Evolutionary conservation across 805 yeast genomes (phyloP), one percentile per base, ranked within the genome.

Genomic region (Candida sonorensis): DNA sequence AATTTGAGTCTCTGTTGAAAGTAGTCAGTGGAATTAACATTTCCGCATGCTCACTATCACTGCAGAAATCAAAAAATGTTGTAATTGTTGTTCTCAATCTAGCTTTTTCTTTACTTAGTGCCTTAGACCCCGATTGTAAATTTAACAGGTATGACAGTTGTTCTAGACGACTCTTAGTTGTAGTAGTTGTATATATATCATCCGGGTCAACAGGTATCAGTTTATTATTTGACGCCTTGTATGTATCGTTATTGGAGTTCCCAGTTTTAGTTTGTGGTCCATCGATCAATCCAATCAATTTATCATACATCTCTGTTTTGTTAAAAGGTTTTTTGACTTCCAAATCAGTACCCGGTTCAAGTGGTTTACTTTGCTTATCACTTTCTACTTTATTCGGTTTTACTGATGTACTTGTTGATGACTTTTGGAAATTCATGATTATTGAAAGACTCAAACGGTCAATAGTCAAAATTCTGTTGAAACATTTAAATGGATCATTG

Each of bases 21-120:
- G 27, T 38, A 5, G 37, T 57, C 31, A 31, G 42, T n/a, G 42
- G 22, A 7, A 46, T 38, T 14, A 46, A 36, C 38, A 46, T 18
- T 17, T 45, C 40, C 1, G 53, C 49, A 40, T 72, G 75, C 26
- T 49, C 47, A 10, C 36, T 24, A 30, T 67, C 61, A 30, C 65
- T 61, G 42, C 84, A 77, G 13, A 72, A 69, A 14, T 68, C 72
- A 34, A 57, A 54, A 44, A 73, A 76, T 4, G 74, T 72, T 23
- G 52, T 51, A 12, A 47, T 45, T 2, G 51, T 39, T 0, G 77
- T 66, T 18, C 62, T 61, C 12, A 56, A 31, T 30, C 55, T 46
- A 0, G 67, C 59, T 29, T 68, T 56, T 26, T 67, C 64, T 19
- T 58, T 56, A 2, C 65, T 55, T 17, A 76, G 51, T 3, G 40